phyloP scores from a whole-genome alignment of 768 basidiomycete species.

The Kwoniella dejecticola region DNA sequence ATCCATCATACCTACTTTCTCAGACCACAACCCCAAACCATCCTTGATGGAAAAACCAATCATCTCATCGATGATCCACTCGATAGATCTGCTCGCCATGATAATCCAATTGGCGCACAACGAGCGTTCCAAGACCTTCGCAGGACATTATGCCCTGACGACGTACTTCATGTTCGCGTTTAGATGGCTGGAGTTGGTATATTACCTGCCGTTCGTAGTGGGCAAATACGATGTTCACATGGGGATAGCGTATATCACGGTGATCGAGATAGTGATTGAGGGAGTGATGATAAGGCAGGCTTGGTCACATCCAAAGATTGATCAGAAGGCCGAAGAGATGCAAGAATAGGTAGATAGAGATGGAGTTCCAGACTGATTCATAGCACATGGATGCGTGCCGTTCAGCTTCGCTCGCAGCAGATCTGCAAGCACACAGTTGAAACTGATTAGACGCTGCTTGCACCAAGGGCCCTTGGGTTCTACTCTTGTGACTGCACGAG shows the following conservation, averaged over 20 bases:
- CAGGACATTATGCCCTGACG: constrained; percentile 20
- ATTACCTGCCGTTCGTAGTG: constrained; percentile 15
- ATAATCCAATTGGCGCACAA: constrained; percentile 20
- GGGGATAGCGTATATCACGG: not conserved
- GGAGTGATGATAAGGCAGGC: constrained; percentile 20
- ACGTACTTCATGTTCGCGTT: constrained; percentile 12
- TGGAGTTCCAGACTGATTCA: too few relatives aligned
- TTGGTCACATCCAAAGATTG: constrained; percentile 17
- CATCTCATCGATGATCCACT: not conserved
- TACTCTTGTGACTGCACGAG: too few relatives aligned
- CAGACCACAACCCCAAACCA: not conserved
- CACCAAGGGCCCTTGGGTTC: too few relatives aligned
- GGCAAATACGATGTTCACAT: constrained; percentile 14
- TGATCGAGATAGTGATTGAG: constrained; percentile 7
- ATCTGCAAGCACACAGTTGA: too few relatives aligned
- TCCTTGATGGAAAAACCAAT: not conserved
- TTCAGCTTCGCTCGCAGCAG: too few relatives aligned
- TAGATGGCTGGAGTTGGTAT: not conserved
- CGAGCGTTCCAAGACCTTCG: constrained; percentile 13
- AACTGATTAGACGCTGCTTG: too few relatives aligned
- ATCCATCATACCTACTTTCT: not conserved
- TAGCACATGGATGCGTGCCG: too few relatives aligned
- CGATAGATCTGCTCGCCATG: not conserved
- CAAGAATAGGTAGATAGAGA: constrained; percentile 4
- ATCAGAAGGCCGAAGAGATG: constrained; percentile 21